Evolutionary conservation across 331 rosid genomes (phyloP), one percentile per base, ranked within the genome.

Genomic region (Rhamnella rubrinervis): DNA sequence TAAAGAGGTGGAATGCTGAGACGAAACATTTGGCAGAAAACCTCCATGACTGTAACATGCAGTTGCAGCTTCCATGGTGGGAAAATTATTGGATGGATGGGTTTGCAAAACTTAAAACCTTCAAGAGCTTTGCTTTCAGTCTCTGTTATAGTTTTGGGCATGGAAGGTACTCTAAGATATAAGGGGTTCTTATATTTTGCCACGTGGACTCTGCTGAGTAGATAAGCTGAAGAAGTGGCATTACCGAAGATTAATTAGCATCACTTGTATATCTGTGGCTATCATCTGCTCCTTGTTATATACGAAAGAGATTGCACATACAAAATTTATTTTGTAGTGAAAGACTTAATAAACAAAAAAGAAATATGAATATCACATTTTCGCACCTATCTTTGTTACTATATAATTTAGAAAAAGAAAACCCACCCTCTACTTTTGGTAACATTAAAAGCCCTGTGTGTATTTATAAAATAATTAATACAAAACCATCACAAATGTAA

Each of bases 201-300:
- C 87, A 85, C 73, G 88, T 86, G 96, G 88, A 76, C 61, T 63
- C 0, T 71, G 57, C 67, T 76, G 76, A 60, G 79, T 59, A 70
- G 87, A 84, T 82, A 78, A 81, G 83, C 60, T 71, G 64, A 68
- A 70, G 66, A 60, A 59, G 7, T 51, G 67, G 75, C 61, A 40
- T 64, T 77, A 40, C 83, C 73, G 61, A 76, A 84, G 71, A 47
- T 17, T 72, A 59, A 84, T 81, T 69, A 60, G 86, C 85, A 77
- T 86, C 89, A 76, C 89, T 75, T 73, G 76, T n/a, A 75, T 77
- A 72, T 85, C 69, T 90, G 96, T 92, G 98, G 97, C 76, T 85
- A 75, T 75, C 79, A 67, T 67, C 37, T 70, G 72, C 78, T 75
- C 62, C 70, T 66, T 10, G 35, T 31, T 31, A 31, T 31, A 8